A percentile compares a stretch with the other conserved stretches of the same genome.
phyloP scores from a whole-genome alignment of 169 alveolate species.

The Eimeria sp. region DNA sequence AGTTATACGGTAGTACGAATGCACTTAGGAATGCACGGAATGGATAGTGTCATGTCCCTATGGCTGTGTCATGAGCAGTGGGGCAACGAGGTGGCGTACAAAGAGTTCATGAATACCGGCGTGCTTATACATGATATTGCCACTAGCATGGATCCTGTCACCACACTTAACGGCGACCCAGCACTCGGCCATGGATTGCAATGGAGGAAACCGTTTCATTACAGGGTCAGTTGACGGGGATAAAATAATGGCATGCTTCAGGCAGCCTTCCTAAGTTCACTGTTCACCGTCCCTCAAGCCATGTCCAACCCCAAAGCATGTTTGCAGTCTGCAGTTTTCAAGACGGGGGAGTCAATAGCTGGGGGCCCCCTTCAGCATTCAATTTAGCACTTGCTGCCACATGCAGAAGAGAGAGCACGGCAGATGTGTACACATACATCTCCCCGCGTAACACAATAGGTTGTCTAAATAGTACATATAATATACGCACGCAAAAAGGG shows the following conservation, averaged over 20 bases:
- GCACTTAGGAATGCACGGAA: background rate
- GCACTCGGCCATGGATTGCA: constrained; percentile 64
- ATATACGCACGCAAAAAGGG: background rate
- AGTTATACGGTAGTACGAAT: background rate
- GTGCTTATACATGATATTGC: constrained; percentile 58
- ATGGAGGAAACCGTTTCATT: constrained; percentile 64
- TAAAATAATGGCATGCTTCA: background rate
- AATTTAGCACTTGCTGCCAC: background rate
- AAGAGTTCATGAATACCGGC: constrained; percentile 39
- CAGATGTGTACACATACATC: background rate
- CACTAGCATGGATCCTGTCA: constrained; percentile 56
- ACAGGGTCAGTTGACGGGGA: constrained; percentile 24
- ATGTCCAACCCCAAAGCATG: background rate
- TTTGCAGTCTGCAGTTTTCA: background rate
- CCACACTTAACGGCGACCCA: constrained; percentile 73
- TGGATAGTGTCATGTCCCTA: background rate
- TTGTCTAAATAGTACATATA: background rate
- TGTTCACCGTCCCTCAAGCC: background rate
- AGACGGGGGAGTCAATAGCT: background rate
- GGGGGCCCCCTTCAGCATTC: background rate
- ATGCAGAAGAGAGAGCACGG: background rate
- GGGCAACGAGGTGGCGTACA: constrained; percentile 53
- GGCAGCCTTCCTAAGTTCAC: background rate
- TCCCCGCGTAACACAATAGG: background rate
- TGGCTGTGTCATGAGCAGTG: constrained; percentile 43